Evolutionary conservation across 768 basidiomycete genomes (phyloP).

Genomic region (Crassisporium funariophilum): DNA sequence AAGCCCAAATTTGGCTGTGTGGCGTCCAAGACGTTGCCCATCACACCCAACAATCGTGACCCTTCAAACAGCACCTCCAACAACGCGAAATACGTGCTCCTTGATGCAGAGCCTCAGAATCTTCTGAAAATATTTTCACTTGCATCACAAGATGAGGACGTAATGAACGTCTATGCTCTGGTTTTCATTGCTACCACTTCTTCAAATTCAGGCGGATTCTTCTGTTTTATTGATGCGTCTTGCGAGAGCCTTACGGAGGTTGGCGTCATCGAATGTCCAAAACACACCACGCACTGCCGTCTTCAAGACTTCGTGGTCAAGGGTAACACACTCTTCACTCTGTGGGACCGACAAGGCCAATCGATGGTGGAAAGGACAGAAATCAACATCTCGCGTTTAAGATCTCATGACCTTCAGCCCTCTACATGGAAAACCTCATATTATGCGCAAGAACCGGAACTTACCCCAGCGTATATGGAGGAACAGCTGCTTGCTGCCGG

Average conservation of each 20-base stretch:
- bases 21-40: constrained; percentile 54
- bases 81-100: constrained; percentile 39
- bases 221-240: constrained; percentile 63
- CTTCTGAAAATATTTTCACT: constrained; percentile 65
- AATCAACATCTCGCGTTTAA: constrained; percentile 42
- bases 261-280: constrained; percentile 60
- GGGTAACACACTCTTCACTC: constrained; percentile 57
- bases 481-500: constrained; percentile 73
- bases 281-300: constrained; percentile 63
- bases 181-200: constrained; percentile 75
- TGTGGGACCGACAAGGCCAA: constrained; percentile 84
- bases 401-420: constrained; percentile 28
- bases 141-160: constrained; percentile 45
- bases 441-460: constrained; percentile 71
- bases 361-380: constrained; percentile 64
- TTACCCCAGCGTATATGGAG: constrained; percentile 87
- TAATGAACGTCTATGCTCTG: constrained; percentile 52
- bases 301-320: constrained; percentile 76
- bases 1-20: constrained; percentile 74
- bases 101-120: constrained; percentile 63
- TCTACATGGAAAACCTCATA: constrained; percentile 55
- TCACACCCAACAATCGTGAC: constrained; percentile 19
- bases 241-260: constrained; percentile 62
- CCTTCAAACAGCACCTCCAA: constrained; percentile 16
- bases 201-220: constrained; percentile 74